phyloP scores from a whole-genome alignment of 805 yeast genomes.

The Zygotorulaspora chibaensis region DNA sequence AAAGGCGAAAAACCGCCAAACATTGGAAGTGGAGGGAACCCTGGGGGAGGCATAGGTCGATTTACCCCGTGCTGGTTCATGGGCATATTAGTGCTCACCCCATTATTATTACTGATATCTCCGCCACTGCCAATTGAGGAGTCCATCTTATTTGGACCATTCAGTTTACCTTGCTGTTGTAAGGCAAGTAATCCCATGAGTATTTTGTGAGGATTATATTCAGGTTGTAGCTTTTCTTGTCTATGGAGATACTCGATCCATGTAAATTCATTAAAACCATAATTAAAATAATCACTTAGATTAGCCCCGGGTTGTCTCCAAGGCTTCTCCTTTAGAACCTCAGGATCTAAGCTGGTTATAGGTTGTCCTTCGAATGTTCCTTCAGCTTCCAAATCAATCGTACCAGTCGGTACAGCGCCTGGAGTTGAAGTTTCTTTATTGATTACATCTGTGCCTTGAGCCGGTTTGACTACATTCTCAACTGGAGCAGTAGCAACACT shows the following conservation, averaged over 20 bases:
- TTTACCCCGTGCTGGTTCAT: slow-evolving; percentile 6
- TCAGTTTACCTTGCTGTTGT: slow-evolving; percentile 36
- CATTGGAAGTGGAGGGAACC: slow-evolving; percentile 34
- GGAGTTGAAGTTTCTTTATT: slow-evolving; percentile 17
- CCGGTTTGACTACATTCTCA: slow-evolving; percentile 5
- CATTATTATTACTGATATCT: slow-evolving; percentile 6
- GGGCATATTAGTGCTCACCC: slow-evolving; percentile 4
- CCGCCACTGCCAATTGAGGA: slow-evolving; percentile 14
- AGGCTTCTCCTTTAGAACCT: slow-evolving; percentile 85
- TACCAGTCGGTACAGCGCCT: slow-evolving; percentile 20
- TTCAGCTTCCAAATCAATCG: slow-evolving; percentile 35
- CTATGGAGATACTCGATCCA: slow-evolving; percentile 91
- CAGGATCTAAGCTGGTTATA: slow-evolving; percentile 73
- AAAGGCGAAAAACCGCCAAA: slow-evolving; percentile 36
- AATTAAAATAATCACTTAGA: slow-evolving; percentile 89
- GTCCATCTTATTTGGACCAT: slow-evolving; percentile 40
- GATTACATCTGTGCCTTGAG: slow-evolving; percentile 6
- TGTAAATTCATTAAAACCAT: slow-evolving; percentile 92
- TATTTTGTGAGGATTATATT: slow-evolving; percentile 76
- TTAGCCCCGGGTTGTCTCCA: slow-evolving; percentile 99
- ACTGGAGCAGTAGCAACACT: slow-evolving; percentile 7
- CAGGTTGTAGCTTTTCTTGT: slow-evolving; percentile 76
- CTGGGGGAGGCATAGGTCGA: slow-evolving; percentile 26
- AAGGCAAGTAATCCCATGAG: slow-evolving; percentile 47
- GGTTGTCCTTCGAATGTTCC: slow-evolving; percentile 68